phyloP scores from a whole-genome alignment of 2,329 filamentous ascomycete genomes.

The Acrocalymma vagum region DNA sequence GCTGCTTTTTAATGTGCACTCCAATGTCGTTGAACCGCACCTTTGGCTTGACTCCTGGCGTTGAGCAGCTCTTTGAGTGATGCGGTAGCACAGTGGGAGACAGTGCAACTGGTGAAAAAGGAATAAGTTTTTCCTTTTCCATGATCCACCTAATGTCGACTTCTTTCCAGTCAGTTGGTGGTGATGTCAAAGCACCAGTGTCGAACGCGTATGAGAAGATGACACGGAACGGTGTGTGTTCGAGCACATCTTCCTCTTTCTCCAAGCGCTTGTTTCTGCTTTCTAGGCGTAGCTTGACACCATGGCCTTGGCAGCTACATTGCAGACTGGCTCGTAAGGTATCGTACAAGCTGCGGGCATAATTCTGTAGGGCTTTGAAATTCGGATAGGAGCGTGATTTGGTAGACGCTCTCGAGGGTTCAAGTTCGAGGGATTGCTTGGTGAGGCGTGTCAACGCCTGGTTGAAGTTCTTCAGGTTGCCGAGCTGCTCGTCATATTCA shows the following conservation, averaged over 20 bases:
- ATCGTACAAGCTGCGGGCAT: slow-evolving; percentile 22
- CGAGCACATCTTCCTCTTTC: slow-evolving; percentile 14
- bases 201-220: slow-evolving; percentile 19
- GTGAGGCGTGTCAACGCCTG: slow-evolving; percentile 28
- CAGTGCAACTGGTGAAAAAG: neutral
- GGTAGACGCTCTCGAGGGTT: slow-evolving; percentile 13
- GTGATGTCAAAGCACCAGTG: neutral
- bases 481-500: slow-evolving; percentile 30
- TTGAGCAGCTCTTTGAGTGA: neutral
- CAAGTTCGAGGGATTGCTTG: slow-evolving; percentile 28
- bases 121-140: slow-evolving; percentile 10
- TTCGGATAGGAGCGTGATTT: slow-evolving; percentile 21
- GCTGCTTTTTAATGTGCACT: neutral
- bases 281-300: slow-evolving; percentile 30
- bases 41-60: slow-evolving; percentile 1
- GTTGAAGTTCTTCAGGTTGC: slow-evolving; percentile 27
- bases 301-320: slow-evolving; percentile 28
- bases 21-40: slow-evolving; percentile 17
- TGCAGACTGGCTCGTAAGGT: slow-evolving; percentile 19
- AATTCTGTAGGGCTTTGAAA: slow-evolving; percentile 25
- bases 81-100: neutral
- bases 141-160: slow-evolving; percentile 21
- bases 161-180: slow-evolving; percentile 17
- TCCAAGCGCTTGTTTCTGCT: slow-evolving; percentile 6
- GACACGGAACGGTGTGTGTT: slow-evolving; percentile 21